These are phyloP conservation scores for Candida freyschussii DNA, from an alignment of 1,139 yeast genomes.

Conservation along the genomic window DNA sequence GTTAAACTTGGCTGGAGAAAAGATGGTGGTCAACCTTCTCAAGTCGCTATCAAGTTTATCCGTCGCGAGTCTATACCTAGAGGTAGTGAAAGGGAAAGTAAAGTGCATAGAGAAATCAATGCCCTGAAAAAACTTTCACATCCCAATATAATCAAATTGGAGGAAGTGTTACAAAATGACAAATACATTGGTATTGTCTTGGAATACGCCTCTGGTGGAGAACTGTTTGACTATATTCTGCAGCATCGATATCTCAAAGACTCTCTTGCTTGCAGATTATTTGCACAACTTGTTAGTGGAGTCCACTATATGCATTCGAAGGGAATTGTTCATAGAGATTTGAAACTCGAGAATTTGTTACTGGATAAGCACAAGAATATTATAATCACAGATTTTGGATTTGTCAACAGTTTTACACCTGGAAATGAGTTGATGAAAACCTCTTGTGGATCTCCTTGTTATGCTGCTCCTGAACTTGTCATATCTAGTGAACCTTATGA, in stretches of 20 bases:
- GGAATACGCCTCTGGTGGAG: constrained; percentile 97
- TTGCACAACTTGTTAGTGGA: constrained; percentile 91
- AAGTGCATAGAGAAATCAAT: constrained; percentile 89
- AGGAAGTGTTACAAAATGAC: constrained; percentile 90
- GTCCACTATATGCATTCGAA: constrained; percentile 86
- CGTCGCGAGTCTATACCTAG: constrained; percentile 81
- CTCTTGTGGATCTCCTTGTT: constrained; percentile 96
- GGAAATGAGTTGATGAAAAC: constrained; percentile 85
- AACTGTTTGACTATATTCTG: constrained; percentile 86
- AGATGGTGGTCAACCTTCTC: constrained; percentile 70
- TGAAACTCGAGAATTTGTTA: constrained; percentile 87
- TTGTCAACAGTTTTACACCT: constrained; percentile 79
- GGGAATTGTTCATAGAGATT: constrained; percentile 85
- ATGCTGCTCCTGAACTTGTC: constrained; percentile 96
- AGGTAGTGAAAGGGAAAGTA: constrained; percentile 79
- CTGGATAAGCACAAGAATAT: constrained; percentile 54
- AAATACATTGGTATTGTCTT: constrained; percentile 93
- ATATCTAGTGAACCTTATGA: constrained; percentile 83
- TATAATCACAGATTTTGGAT: constrained; percentile 76
- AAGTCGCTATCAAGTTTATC: constrained; percentile 90
- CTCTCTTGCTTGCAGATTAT: constrained; percentile 74
- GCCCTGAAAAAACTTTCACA: constrained; percentile 82
- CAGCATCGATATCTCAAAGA: constrained; percentile 86
- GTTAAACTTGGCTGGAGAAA: constrained; percentile 96
- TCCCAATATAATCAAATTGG: constrained; percentile 88